Evolutionary conservation across 2,329 filamentous ascomycete genomes (phyloP).

Genomic region (Apiospora phragmitis): DNA sequence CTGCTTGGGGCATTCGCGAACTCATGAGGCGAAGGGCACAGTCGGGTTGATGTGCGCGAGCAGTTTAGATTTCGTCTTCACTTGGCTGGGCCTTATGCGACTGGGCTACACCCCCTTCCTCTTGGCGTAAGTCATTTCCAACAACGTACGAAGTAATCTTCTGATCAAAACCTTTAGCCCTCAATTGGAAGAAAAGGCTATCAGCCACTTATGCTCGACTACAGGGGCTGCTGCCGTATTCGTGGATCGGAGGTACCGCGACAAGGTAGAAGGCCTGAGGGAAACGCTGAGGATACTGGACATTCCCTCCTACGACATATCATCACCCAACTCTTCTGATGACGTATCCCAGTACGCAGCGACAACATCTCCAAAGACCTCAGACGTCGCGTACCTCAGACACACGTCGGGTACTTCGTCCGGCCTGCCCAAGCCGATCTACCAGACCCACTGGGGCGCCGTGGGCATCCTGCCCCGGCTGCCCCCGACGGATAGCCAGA

Average conservation of each 20-base stretch:
- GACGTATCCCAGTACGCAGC: background rate
- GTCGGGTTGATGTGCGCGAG: conserved; percentile 58
- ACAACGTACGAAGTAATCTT: background rate
- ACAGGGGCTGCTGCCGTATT: conserved; percentile 46
- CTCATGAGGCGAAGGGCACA: conserved; percentile 18
- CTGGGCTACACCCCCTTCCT: conserved; percentile 56
- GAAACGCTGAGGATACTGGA: conserved; percentile 19
- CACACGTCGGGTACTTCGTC: conserved; percentile 68
- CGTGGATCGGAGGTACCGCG: conserved; percentile 37
- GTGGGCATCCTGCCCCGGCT: conserved; percentile 52
- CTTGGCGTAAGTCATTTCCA: conserved; percentile 45
- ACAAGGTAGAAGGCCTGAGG: background rate
- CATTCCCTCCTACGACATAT: conserved; percentile 17
- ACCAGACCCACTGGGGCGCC: conserved; percentile 55
- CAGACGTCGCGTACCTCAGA: conserved; percentile 55
- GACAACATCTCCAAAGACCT: background rate
- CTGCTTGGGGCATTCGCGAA: background rate
- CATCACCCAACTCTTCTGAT: background rate
- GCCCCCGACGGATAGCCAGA: background rate
- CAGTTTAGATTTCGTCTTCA: conserved; percentile 56
- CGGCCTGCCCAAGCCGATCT: conserved; percentile 63
- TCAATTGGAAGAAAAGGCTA: conserved; percentile 44
- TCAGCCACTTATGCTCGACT: conserved; percentile 52
- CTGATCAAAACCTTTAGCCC: conserved; percentile 37
- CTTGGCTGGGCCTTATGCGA: conserved; percentile 60